phyloP scores from a whole-genome alignment of 2,329 filamentous ascomycete species.

The Talaromyces pinophilus region DNA sequence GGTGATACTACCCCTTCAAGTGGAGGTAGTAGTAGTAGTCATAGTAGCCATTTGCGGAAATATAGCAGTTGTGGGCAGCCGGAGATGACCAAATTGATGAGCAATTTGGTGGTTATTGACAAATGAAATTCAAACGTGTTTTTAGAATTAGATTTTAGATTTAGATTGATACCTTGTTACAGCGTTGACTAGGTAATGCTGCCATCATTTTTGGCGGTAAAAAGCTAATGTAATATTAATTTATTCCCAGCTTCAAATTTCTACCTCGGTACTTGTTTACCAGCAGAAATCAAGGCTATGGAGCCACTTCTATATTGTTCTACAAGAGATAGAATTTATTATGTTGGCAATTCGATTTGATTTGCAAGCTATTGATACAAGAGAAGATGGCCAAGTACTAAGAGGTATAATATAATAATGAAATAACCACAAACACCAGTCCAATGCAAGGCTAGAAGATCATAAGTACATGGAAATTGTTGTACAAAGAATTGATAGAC shows the following conservation, averaged over 20 bases:
- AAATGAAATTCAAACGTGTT: neutral
- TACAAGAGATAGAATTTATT: neutral
- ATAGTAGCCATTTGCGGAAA: neutral
- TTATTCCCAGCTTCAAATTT: neutral
- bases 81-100: neutral
- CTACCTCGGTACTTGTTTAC: neutral
- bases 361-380: neutral
- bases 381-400: neutral
- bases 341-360: neutral
- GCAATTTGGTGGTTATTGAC: neutral
- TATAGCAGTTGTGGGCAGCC: neutral
- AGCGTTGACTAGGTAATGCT: neutral
- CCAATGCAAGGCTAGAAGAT: neutral
- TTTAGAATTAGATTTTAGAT: neutral
- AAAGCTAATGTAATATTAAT: neutral
- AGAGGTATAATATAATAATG: neutral
- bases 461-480: neutral
- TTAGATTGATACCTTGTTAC: neutral
- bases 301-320: neutral
- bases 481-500: neutral
- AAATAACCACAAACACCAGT: neutral
- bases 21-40: neutral
- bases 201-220: neutral
- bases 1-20: neutral
- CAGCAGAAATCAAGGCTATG: neutral